phyloP scores from a whole-genome alignment of 2,329 filamentous ascomycete genomes.

The Metarhizium anisopliae region DNA sequence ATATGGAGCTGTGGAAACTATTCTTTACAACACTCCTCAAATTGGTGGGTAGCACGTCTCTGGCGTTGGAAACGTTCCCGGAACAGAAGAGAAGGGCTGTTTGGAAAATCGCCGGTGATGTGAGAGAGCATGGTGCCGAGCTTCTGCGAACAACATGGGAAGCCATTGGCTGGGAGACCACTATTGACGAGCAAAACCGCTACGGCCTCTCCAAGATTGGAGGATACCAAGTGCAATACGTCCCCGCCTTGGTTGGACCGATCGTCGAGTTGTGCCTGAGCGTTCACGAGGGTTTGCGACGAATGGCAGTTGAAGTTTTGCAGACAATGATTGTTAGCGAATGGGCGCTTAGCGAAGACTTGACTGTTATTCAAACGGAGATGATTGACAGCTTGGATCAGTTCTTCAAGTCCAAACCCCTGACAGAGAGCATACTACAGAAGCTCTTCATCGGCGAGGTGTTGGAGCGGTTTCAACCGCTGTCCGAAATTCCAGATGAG shows the following conservation, averaged over 20 bases:
- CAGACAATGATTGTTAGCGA: slow-evolving; percentile 98
- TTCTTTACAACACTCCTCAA: slow-evolving; percentile 87
- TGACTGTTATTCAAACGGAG: slow-evolving; percentile 86
- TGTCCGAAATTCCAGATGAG: slow-evolving; percentile 59
- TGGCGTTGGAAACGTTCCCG: slow-evolving; percentile 90
- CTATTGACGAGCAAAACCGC: slow-evolving; percentile 63
- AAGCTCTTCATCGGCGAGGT: slow-evolving; percentile 89
- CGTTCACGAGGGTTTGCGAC: slow-evolving; percentile 82
- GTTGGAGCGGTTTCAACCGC: slow-evolving; percentile 66
- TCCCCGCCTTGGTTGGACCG: slow-evolving; percentile 80
- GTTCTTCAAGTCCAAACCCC: slow-evolving; percentile 79
- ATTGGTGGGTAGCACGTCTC: slow-evolving; percentile 77
- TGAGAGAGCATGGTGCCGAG: slow-evolving; percentile 83
- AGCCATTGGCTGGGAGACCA: slow-evolving; percentile 92
- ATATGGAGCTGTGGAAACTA: slow-evolving; percentile 86
- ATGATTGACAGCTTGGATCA: slow-evolving; percentile 90
- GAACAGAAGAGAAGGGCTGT: slow-evolving; percentile 94
- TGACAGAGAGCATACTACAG: slow-evolving; percentile 82
- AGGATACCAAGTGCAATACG: slow-evolving; percentile 97
- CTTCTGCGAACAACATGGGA: slow-evolving; percentile 83
- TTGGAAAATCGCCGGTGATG: slow-evolving; percentile 98
- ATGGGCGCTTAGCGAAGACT: slow-evolving; percentile 89
- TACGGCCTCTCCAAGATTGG: slow-evolving; percentile 81
- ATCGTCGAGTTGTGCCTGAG: slow-evolving; percentile 93
- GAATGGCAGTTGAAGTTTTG: slow-evolving; percentile 84